A percentile compares a stretch with the other conserved stretches of the same genome.
phyloP scores from a whole-genome alignment of 2,329 filamentous ascomycete genomes.

The Talaromyces sp. region DNA sequence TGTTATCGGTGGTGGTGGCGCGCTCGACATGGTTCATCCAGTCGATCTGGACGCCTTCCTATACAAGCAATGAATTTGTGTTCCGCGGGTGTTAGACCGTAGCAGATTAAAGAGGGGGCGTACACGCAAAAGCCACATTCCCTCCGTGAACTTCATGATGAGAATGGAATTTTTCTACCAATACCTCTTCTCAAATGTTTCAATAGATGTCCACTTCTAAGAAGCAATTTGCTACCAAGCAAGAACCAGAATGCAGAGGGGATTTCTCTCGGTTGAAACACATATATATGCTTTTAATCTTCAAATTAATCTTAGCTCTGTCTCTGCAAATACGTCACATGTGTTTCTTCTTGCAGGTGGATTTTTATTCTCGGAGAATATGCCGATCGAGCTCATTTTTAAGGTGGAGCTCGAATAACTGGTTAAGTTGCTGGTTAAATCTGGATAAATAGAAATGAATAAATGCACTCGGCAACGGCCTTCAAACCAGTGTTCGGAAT shows the following conservation, averaged over 20 bases:
- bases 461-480: not conserved
- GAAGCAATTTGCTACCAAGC: not conserved
- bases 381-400: not conserved
- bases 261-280: not conserved
- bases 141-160: conserved; percentile 41
- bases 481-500: not conserved
- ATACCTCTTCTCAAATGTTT: not conserved
- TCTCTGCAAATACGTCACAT: not conserved
- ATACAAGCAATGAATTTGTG: not conserved
- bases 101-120: not conserved
- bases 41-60: conserved; percentile 39
- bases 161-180: not conserved
- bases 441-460: not conserved
- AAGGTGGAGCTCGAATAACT: not conserved
- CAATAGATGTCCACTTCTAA: not conserved
- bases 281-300: not conserved
- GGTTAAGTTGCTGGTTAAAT: not conserved
- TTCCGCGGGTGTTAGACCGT: not conserved
- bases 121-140: conserved; percentile 38
- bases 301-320: not conserved
- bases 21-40: conserved; percentile 45
- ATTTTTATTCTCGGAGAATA: too few species aligned
- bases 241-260: not conserved
- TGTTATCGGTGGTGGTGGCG: conserved; percentile 26
- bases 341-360: not conserved